Evolutionary conservation across 495 filamentous ascomycete genomes (phyloP), one percentile per base, ranked within the genome.

Genomic region (Hypoxylon lienhwacheense): DNA sequence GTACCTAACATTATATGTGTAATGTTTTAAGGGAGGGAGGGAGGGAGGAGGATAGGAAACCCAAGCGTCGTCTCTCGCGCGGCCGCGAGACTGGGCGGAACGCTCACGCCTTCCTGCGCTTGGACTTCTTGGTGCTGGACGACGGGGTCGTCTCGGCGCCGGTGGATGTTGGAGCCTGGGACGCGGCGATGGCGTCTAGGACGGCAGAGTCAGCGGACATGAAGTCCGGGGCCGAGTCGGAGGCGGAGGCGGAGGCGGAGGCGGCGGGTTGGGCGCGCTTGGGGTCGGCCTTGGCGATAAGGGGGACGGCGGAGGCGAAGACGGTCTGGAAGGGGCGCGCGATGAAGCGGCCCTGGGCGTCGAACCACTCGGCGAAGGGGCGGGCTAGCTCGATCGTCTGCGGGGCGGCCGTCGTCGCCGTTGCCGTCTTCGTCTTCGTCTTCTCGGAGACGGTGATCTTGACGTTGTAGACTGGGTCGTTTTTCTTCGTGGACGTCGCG

Each of bases 291-390:
- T 79, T 70, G 10, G 83, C 84, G 65, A 96, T 76, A 4, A 85
- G 64, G 21, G 84, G 80, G 43, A 96, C 75, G 60, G 81, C 77
- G 16, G 73, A 77, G 20, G 88, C 87, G 20, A 96, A 69, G 83
- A 90, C 87, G 48, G 80, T 77, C 71, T 93, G 90, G 65, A 96
- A 91, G 6, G 91, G 91, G 55, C 84, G 81, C 3, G 86, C 80
- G 40, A 95, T 81, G 62, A 98, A 95, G 39, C 79, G 80, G 4
- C 93, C 92, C 28, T 88, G 81, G 3, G 74, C 76, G 50, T 91
- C 86, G 70, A 96, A 97, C 90, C 90, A 98, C 19, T 78, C 78
- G 14, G 85, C 87, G 67, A 96, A 97, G 2, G 87, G 79, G 4
- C 84, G 77, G 52, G 80, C 75, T 33, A 90, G 66, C 46, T 82